Evolutionary conservation across 768 basidiomycete species (phyloP).

Genomic region (Boletus eberwhitei): DNA sequence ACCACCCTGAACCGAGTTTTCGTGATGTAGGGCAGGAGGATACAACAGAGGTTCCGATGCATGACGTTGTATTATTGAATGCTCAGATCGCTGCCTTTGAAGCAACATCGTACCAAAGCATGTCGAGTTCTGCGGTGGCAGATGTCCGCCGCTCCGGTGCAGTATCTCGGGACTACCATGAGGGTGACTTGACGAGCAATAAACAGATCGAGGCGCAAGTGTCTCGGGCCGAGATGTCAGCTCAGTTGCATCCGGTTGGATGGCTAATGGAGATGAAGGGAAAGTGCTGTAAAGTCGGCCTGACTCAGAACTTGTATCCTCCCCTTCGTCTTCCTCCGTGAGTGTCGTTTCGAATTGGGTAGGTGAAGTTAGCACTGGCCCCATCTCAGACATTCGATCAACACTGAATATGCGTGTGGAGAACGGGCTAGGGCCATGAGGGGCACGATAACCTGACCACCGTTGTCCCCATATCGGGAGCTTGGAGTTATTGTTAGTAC

Average conservation of each 20-base stretch:
- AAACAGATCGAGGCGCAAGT: not conserved
- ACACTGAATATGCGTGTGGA: conserved; percentile 18
- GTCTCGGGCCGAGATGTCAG: not conserved
- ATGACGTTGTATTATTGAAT: not conserved
- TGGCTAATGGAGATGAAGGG: conserved; percentile 9
- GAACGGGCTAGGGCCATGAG: conserved; percentile 27
- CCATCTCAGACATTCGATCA: conserved; percentile 22
- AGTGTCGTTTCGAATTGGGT: conserved; percentile 18
- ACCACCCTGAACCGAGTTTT: not conserved
- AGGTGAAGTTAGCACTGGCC: conserved; percentile 19
- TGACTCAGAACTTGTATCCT: conserved; percentile 13
- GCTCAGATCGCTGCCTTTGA: not conserved
- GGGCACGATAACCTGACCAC: conserved; percentile 22
- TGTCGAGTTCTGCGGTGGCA: conserved; percentile 1
- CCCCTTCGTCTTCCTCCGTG: conserved; percentile 20
- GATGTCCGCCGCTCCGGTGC: not conserved
- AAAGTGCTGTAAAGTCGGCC: conserved; percentile 6
- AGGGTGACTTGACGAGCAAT: not conserved
- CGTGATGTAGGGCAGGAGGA: not conserved
- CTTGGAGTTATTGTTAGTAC: conserved; percentile 17
- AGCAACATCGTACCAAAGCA: not conserved
- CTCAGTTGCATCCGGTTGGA: conserved; percentile 1
- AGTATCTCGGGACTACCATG: not conserved
- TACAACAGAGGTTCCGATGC: not conserved
- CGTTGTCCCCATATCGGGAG: conserved; percentile 34